Evolutionary conservation across 2,329 filamentous ascomycete species (phyloP).

Genomic region (Talaromyces verruculosus): DNA sequence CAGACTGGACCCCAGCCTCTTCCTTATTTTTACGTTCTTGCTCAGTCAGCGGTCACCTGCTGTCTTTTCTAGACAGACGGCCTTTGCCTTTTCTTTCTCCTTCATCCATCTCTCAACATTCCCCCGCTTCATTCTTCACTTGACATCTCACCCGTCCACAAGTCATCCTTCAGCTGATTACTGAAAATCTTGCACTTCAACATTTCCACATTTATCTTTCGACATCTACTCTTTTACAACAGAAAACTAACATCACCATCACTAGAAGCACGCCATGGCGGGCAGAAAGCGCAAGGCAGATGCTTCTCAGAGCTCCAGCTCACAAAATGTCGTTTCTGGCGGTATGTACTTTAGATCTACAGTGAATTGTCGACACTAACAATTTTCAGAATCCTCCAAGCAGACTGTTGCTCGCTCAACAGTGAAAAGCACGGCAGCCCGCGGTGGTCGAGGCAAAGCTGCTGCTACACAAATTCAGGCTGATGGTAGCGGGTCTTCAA

Average conservation of each 20-base stretch:
- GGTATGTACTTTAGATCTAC: constrained; percentile 1
- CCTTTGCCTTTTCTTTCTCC: neutral
- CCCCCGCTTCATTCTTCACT: constrained; percentile 11
- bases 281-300: constrained; percentile 38
- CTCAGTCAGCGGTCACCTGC: neutral
- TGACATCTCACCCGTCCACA: constrained; percentile 1
- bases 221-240: neutral
- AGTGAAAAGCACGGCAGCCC: neutral
- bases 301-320: constrained; percentile 24
- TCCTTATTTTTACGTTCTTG: neutral
- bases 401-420: neutral
- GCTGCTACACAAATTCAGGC: constrained; percentile 1
- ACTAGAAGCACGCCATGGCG: constrained; percentile 35
- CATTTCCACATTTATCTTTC: neutral
- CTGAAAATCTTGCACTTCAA: neutral
- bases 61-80: neutral
- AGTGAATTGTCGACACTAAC: neutral
- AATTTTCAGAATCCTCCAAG: neutral
- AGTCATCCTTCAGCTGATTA: constrained; percentile 8
- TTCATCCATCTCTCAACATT: constrained; percentile 4
- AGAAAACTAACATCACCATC: constrained; percentile 6
- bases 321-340: neutral
- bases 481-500: constrained; percentile 16
- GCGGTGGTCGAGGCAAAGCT: constrained; percentile 8
- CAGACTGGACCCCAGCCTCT: neutral